Percentiles rank a stretch among this genome's conserved stretches.
Conservation (phyloP, 169 alveolate species). For the Plasmodium gaboni region DNA sequence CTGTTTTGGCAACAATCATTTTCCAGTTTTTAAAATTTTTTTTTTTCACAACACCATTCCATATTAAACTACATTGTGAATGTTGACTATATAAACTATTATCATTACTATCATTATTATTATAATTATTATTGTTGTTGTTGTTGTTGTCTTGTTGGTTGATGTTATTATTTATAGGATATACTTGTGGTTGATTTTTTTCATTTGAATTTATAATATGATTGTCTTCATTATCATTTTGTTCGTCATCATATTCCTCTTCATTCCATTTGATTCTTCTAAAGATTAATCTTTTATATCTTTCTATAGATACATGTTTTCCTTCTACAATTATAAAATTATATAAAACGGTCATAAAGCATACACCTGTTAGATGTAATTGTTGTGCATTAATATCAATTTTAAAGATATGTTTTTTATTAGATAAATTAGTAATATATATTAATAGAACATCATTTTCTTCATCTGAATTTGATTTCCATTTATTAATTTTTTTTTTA, state of each 20-base stretch:
- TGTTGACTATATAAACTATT: constrained; percentile 19
- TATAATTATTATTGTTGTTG: constrained; percentile 7
- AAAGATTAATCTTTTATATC: constrained; percentile 83
- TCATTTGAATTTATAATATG: no score
- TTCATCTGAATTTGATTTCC: constrained; percentile 85
- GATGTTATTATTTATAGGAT: no score
- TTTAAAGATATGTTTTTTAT: constrained; percentile 82
- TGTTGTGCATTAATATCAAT: constrained; percentile 92
- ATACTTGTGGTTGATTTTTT: no score
- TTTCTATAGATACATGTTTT: constrained; percentile 79
- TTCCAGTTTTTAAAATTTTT: constrained; percentile 86
- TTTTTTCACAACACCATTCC: constrained; percentile 85
- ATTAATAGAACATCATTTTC: constrained; percentile 84
- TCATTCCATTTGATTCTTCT: constrained; percentile 88
- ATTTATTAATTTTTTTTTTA: constrained; percentile 88
- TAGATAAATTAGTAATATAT: constrained; percentile 78
- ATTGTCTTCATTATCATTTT: constrained; percentile 11
- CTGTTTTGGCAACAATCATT: constrained; percentile 74
- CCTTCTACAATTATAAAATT: constrained; percentile 77
- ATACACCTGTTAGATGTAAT: constrained; percentile 92
- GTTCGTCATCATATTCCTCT: constrained; percentile 39
- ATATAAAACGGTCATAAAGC: constrained; percentile 81
- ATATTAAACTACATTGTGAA: constrained; percentile 85
- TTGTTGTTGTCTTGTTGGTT: background rate
- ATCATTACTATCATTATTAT: constrained; percentile 46